Evolutionary conservation across 2,329 filamentous ascomycete genomes (phyloP).

Genomic region (Ophiocordyceps polyrhachis-furcata): DNA sequence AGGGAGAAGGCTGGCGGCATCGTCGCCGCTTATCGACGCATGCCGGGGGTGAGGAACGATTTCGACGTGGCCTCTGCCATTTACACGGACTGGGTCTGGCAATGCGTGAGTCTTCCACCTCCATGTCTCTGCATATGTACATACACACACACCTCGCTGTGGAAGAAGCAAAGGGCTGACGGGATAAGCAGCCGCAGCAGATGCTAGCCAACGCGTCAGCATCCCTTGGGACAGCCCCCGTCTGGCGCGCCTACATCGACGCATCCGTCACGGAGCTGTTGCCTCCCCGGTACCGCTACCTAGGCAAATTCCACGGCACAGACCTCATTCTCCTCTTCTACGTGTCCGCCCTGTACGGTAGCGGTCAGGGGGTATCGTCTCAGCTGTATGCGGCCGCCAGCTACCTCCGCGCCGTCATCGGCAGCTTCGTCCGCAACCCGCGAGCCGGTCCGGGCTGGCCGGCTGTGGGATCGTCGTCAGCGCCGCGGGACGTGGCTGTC

Average conservation of each 20-base stretch:
- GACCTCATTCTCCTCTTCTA: constrained; percentile 9
- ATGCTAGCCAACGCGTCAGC: constrained; percentile 8
- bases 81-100: constrained; percentile 10
- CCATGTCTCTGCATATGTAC: too few species aligned
- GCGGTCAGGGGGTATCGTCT: constrained; percentile 4
- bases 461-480: constrained; percentile 6
- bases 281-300: constrained; percentile 5
- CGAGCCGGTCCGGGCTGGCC: constrained; percentile 9
- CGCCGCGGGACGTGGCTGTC: constrained; percentile 6
- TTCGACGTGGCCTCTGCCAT: constrained; percentile 11
- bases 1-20: constrained; percentile 3
- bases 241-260: constrained; percentile 12
- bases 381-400: constrained; percentile 8
- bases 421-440: constrained; percentile 8
- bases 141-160: too few species aligned
- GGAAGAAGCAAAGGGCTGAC: too few species aligned
- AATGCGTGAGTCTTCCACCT: constrained; percentile 12
- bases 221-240: constrained; percentile 3
- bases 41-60: constrained; percentile 3
- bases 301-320: constrained; percentile 10
- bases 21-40: constrained; percentile 5
- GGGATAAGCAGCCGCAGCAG: constrained; percentile 9
- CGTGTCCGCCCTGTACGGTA: constrained; percentile 3
- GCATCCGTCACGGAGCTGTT: constrained; percentile 7
- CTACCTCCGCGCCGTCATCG: constrained; percentile 8